Percentiles rank a stretch among this genome's conserved stretches.
Evolutionary conservation across 2,329 filamentous ascomycete species (phyloP).

Genomic region (Torrubiella hemipterigena): DNA sequence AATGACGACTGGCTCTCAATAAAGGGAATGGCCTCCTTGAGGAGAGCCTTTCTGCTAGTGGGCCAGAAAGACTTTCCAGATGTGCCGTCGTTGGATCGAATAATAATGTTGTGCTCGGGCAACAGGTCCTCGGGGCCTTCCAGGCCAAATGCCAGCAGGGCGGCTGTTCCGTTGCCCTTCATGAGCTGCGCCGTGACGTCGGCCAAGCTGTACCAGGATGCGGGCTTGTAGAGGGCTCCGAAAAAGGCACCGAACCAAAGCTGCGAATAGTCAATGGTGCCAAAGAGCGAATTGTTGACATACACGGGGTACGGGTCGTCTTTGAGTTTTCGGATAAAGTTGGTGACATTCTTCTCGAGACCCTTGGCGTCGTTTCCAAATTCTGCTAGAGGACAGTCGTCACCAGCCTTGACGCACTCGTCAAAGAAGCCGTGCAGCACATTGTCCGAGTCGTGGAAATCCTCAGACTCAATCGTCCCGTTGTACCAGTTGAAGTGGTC

Average conservation of each 20-base stretch:
- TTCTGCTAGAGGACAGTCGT: constrained; percentile 15
- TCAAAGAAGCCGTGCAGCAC: background rate
- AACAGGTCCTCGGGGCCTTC: constrained; percentile 7
- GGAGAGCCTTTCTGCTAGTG: constrained; percentile 10
- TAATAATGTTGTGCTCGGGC: constrained; percentile 13
- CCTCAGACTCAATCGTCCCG: constrained; percentile 11
- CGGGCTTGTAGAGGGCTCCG: constrained; percentile 23
- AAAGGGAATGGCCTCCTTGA: constrained; percentile 20
- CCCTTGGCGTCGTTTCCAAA: constrained; percentile 22
- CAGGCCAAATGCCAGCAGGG: constrained; percentile 20
- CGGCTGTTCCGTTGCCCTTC: constrained; percentile 25
- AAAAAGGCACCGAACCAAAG: too few species aligned
- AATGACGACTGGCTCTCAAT: constrained; percentile 19
- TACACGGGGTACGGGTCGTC: constrained; percentile 21
- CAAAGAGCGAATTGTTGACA: constrained; percentile 26
- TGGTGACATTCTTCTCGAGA: constrained; percentile 18
- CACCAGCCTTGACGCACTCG: background rate
- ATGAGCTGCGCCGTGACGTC: constrained; percentile 20
- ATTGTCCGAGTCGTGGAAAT: constrained; percentile 9
- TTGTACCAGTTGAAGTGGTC: constrained; percentile 21
- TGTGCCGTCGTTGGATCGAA: constrained; percentile 15
- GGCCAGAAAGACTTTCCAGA: constrained; percentile 17
- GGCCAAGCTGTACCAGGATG: constrained; percentile 22
- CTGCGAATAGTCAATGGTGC: constrained; percentile 20
- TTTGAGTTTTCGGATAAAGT: constrained; percentile 19